These are phyloP conservation scores for Yamadazyma conglobata DNA, from an alignment of 1,139 yeast species.

Conservation along the genomic window DNA sequence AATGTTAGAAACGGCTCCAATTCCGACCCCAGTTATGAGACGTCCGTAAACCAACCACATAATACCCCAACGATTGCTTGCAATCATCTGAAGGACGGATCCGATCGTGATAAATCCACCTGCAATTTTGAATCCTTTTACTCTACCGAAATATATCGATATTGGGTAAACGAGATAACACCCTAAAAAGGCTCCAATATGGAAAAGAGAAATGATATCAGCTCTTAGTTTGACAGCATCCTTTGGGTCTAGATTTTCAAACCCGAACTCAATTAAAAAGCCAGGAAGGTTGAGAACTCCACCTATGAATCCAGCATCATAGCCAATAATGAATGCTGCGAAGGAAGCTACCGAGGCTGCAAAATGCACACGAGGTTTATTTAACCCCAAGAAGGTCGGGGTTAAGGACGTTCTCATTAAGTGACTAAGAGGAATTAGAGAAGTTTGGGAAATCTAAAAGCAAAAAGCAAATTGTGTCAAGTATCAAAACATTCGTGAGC, in stretches of 20 bases:
- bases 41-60: conserved; percentile 22
- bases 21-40: conserved; percentile 32
- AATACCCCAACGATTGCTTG: conserved; percentile 9
- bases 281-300: conserved; percentile 28
- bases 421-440: too few species aligned
- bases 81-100: conserved; percentile 27
- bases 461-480: too few species aligned
- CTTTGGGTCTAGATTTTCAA: conserved; percentile 17
- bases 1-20: conserved; percentile 33
- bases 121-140: conserved; percentile 23
- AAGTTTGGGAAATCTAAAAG: too few species aligned
- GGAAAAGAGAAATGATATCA: conserved; percentile 34
- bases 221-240: conserved; percentile 18
- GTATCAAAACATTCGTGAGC: too few species aligned
- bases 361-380: conserved; percentile 11
- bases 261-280: conserved; percentile 26
- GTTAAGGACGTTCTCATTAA: too few species aligned
- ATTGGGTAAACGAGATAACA: conserved; percentile 27
- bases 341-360: conserved; percentile 15
- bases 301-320: conserved; percentile 35
- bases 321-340: conserved; percentile 34
- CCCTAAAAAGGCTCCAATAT: conserved; percentile 36
- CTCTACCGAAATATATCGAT: conserved; percentile 26
- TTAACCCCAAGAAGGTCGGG: too few species aligned
- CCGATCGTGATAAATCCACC: conserved; percentile 42